Base-by-base conservation (phyloP, 805 yeast species). In the Lipomyces orientalis region DNA sequence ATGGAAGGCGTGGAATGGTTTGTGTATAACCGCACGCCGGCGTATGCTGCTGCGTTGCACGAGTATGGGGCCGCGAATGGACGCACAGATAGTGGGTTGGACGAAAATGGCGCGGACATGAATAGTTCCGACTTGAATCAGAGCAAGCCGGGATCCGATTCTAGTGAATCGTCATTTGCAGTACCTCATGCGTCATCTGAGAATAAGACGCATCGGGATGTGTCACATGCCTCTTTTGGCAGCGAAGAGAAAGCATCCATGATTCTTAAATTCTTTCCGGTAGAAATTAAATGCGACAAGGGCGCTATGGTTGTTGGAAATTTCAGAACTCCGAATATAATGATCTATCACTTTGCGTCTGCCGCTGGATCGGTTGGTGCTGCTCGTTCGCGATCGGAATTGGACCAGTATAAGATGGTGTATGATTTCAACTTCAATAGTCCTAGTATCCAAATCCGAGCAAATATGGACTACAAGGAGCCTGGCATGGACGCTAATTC, bases 231-330 rank as follows among this genome's bases (percentile, higher is more conserved):
- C 3, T 5, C 16, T 43, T 12, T 52, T 9, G 25, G 3, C 34
- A 12, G 31, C 1, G 51, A 54, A 19, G 54, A 52, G 14, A 61
- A 61, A 22, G 64, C 67, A 29, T 57, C 73, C 22, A 58, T 73
- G 39, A 62, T 76, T 25, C 66, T 76, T 4, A 65, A 69, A 22
- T 51, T 79, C 19, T 79, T 91, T 10, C 99, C 99, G 0, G 72
- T 94, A 1, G 84, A 85, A 14, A 60, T 91, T 1, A 78, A 80
- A 7, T 80, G 91, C 12, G 84, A 81, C 57, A 88, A 86, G 64
- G 92, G 94, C 0, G 89, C 97, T 0, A 60, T 91, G 34, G 89
- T 91, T 0, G 74, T 92, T 25, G 99, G 99, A 8, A 94, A 93
- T 77, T 82, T 84, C 67, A 83, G 86, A 16, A 92, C 97, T 0